These are phyloP conservation scores for Lyophyllum semitale DNA, from an alignment of 768 basidiomycete species.

Conservation along the genomic window DNA sequence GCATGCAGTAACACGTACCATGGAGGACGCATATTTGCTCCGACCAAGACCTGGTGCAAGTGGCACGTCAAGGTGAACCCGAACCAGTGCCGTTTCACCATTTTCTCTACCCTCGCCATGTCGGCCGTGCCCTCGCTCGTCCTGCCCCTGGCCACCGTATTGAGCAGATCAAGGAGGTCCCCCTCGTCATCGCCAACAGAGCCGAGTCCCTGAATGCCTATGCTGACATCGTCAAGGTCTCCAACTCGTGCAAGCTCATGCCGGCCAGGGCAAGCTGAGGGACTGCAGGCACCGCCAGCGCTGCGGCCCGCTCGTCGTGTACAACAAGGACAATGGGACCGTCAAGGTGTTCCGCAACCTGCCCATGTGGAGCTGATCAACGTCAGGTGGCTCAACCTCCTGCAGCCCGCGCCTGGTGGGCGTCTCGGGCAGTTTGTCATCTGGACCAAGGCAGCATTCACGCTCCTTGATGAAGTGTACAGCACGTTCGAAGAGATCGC, in stretches of 20 bases:
- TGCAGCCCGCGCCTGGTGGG: conserved; percentile 99
- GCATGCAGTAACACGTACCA: conserved; percentile 99
- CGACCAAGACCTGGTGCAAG: conserved; percentile 98
- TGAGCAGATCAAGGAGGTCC: conserved; percentile 95
- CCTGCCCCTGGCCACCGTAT: conserved; percentile 99
- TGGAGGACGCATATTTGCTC: conserved; percentile 99
- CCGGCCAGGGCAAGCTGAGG: conserved; percentile 96
- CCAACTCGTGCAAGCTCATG: conserved; percentile 94
- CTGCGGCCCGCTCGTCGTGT: conserved; percentile 95
- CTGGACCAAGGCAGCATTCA: conserved; percentile 97
- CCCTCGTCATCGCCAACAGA: conserved; percentile 80
- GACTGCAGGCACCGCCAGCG: conserved; percentile 97
- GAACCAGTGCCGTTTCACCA: conserved; percentile 97
- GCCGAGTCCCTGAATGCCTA: conserved; percentile 91
- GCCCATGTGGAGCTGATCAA: conserved; percentile 96
- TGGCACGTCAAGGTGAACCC: conserved; percentile 99
- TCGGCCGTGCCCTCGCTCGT: conserved; percentile 98
- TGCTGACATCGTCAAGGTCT: conserved; percentile 92
- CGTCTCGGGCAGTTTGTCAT: conserved; percentile 99
- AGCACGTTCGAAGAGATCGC: conserved; percentile 93
- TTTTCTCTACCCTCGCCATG: conserved; percentile 96
- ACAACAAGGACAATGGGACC: conserved; percentile 96
- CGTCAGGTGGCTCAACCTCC: conserved; percentile 92
- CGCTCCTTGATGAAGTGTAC: conserved; percentile 90
- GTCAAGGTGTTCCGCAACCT: conserved; percentile 99